Evolutionary conservation across 768 basidiomycete species (phyloP).

Genomic region (Leccinum incarnatum): DNA sequence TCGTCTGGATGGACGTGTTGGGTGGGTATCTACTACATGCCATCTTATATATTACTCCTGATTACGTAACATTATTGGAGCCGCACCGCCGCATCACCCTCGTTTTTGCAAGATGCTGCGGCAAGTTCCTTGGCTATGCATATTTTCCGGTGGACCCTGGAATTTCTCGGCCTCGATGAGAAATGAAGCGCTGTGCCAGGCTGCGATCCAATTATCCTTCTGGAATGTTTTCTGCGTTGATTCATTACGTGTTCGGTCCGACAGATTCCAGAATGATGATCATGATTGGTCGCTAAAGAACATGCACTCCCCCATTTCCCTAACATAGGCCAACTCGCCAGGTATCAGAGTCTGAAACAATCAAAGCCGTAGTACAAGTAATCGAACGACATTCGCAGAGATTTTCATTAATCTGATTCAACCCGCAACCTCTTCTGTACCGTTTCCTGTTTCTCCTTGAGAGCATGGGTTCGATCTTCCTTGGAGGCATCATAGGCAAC

Average conservation of each 20-base stretch:
- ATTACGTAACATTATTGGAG: constrained; percentile 20
- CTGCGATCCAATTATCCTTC: constrained; percentile 5
- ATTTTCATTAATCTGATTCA: constrained; percentile 9
- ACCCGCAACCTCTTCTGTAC: constrained; percentile 65
- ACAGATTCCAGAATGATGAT: constrained; percentile 6
- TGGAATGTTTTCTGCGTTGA: constrained; percentile 15
- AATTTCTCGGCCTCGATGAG: neutral
- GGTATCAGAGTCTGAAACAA: constrained; percentile 6
- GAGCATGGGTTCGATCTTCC: constrained; percentile 77
- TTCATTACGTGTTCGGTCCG: constrained; percentile 7
- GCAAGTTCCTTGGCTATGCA: constrained; percentile 16
- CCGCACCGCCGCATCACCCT: constrained; percentile 1
- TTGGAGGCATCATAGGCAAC: constrained; percentile 84
- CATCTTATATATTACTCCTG: constrained; percentile 6
- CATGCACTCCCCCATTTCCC: neutral
- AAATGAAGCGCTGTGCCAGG: constrained; percentile 11
- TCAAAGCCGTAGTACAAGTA: neutral
- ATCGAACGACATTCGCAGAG: neutral
- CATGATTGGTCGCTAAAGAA: neutral
- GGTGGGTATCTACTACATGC: neutral
- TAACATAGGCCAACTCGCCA: neutral
- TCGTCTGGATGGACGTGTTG: constrained; percentile 6
- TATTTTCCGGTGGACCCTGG: constrained; percentile 11
- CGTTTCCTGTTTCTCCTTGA: constrained; percentile 64
- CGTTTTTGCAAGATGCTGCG: constrained; percentile 2